Evolutionary conservation across 176 grass and related monocot genomes (phyloP), one percentile per base, ranked within the genome.

Genomic region (Areca catechu): DNA sequence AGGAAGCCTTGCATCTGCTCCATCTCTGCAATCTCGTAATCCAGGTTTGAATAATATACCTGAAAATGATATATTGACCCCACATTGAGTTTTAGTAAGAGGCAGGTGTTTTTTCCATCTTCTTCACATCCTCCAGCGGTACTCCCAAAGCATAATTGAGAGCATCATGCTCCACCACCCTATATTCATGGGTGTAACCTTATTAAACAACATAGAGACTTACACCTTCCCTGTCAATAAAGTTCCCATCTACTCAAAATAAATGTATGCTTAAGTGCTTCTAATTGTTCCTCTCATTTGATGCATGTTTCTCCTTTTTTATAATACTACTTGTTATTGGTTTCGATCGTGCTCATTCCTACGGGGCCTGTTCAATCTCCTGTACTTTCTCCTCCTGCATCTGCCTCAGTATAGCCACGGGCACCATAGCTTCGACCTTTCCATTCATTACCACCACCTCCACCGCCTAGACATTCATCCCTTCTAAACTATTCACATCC

Each of bases 1-100:
- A 69, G 71, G 71, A 66, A 62, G 61, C 56, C 79, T 67, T 57
- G 75, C 68, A 62, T 58, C 81, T 76, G 75, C 82, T 79, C 82
- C 82, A 58, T 61, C 16, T 22, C 50, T 60, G 0, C 62, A 75
- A 54, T 50, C 71, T 5, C 71, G 77, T 63, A 50, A 62, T 82
- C 75, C 60, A 74, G 86, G 86, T 97, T 75, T 59, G 68, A 37
- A 58, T 53, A 4, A 64, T 67, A 24, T 57, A 63, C 60, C 2
- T 72, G 29, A 66, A 43, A 72, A 15, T 19, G 50, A 57, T 37
- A 37, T 12, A 9, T 34, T 1, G 30, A 34, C 7, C 30, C 30
- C 30, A 9, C 30, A 30, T 51, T 53, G 27, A 58, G 43, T 47
- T 60, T 82, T 66, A 57, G 51, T 50, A 22, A 51, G 56, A 71